Base-by-base conservation (phyloP, 768 basidiomycete genomes). In the Hygrophorus russula region DNA sequence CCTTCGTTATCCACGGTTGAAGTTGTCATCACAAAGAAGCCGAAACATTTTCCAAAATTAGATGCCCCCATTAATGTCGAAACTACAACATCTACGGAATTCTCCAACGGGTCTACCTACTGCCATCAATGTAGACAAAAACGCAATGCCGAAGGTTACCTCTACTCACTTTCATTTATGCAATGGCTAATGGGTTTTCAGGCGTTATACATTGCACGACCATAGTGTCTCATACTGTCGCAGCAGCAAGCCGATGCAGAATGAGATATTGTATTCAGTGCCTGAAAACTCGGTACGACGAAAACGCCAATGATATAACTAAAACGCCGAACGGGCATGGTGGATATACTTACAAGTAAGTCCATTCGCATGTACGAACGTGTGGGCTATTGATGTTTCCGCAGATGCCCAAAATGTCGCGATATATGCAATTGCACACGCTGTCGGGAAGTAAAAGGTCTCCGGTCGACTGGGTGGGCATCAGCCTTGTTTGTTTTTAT, bases 61-160 rank as follows among this genome's bases (percentile, higher is more conserved):
- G 59, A 64, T 31, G 58, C 51, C 45, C 64, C 66, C 29, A 60
- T 60, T 19, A 39, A 11, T 30, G 47, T 44, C 43, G 58, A 61
- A n/a, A n/a, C n/a, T n/a, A n/a, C n/a, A 31, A 51, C 54, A 4
- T 57, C 52, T 19, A 45, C 54, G 5, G 60, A 64, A n/a, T 63
- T 59, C 49, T 63, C 64, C 9, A 60, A 62, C 41, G 67, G 70
- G 52, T 53, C 67, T 56, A 59, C 74, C 39, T 74, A 78, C 50
- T 87, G 85, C 50, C 85, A 85, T 56, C 83, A 85, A 53, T 85
- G 85, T 59, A 68, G 66, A 48, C 71, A 70, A 55, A 82, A 79
- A 51, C 74, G 76, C 40, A 76, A 75, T 50, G 54, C 57, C 20
- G 54, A 61, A 36, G 61, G 82, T 80, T 36, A 40, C 68, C 56